phyloP scores from a whole-genome alignment of 495 filamentous ascomycete species.

The Acidiella bohemica region DNA sequence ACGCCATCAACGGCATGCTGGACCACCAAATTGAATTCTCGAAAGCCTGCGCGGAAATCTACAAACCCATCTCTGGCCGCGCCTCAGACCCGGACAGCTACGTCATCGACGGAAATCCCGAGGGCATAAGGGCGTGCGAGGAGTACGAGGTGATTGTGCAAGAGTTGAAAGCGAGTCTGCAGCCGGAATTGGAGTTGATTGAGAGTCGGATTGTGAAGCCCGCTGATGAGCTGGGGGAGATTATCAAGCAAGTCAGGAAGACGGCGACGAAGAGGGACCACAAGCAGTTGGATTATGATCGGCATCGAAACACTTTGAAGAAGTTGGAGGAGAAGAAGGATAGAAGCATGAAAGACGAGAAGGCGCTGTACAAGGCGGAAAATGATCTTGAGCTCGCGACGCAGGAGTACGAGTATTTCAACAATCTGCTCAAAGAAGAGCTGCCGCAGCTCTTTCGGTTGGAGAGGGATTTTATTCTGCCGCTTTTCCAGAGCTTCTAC shows the following conservation, averaged over 20 bases:
- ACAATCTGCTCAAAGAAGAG: constrained; percentile 90
- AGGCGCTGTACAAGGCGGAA: constrained; percentile 91
- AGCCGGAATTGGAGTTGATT: constrained; percentile 95
- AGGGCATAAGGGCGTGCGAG: constrained; percentile 88
- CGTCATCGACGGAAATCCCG: constrained; percentile 70
- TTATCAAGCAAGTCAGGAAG: constrained; percentile 91
- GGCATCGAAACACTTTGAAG: constrained; percentile 67
- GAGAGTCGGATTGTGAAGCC: constrained; percentile 80
- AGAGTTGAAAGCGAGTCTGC: constrained; percentile 75
- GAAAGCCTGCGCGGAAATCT: constrained; percentile 85
- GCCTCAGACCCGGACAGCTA: constrained; percentile 84
- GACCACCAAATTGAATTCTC: constrained; percentile 97
- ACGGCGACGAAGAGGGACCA: constrained; percentile 80
- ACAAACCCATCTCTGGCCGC: constrained; percentile 94
- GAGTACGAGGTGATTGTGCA: constrained; percentile 88
- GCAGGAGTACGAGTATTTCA: constrained; percentile 93
- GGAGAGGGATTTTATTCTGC: constrained; percentile 94
- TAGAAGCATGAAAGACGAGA: constrained; percentile 90
- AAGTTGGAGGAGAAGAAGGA: constrained; percentile 98
- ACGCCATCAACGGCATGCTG: constrained; percentile 97
- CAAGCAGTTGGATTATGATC: constrained; percentile 94
- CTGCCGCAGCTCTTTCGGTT: constrained; percentile 81
- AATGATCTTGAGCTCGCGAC: constrained; percentile 83
- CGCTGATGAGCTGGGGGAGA: constrained; percentile 86
- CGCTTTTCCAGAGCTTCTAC: constrained; percentile 97